Base-by-base conservation (phyloP, 2,329 filamentous ascomycete species). In the Talaromyces funiculosus region DNA sequence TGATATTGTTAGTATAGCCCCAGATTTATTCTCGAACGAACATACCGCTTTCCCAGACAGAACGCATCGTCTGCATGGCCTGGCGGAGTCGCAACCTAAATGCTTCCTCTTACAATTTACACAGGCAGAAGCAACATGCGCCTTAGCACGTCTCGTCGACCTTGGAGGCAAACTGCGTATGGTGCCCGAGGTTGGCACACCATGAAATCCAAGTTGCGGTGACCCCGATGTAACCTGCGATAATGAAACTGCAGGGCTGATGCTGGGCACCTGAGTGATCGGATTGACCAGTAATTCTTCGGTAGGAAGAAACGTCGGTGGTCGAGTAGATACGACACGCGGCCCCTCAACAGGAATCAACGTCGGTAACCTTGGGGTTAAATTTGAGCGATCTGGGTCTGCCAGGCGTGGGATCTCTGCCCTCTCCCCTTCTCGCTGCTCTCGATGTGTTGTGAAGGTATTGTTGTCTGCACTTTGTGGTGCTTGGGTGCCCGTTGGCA, bases 41-140 rank as follows among this genome's bases (percentile, higher is more conserved):
- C 75, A 73, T 70, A 79, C 77, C 63, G 78, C 74, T 68, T 79
- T 80, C 12, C 77, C 77, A 43, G 75, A 73, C 49, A 78, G 68
- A 43, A 79, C 73, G 67, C 77, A 80, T 67, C 77, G 67, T 63
- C 74, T 73, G 66, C 77, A 80, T 22, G 77, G 77, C 42, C 77
- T 72, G 54, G 73, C 75, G 29, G 75, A 72, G 62, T 80, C 77
- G 64, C 77, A 80, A 42, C 77, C 74, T 55, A 80, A 62, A 63
- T 80, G 77, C 65, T 80, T 80, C 65, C 76, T 77, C 64, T 80
- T 80, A 66, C 77, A 80, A 63, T 80, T 79, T 14, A 80, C 75
- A 65, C 77, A 80, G 2, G 77, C 77, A 3, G 77, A 80, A 31
- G 77, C 77, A 29, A 80, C 77, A 67, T 80, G 77, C 6, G 77